Evolutionary conservation across 495 filamentous ascomycete genomes (phyloP).

Genomic region (Mycothermus thermophilus): DNA sequence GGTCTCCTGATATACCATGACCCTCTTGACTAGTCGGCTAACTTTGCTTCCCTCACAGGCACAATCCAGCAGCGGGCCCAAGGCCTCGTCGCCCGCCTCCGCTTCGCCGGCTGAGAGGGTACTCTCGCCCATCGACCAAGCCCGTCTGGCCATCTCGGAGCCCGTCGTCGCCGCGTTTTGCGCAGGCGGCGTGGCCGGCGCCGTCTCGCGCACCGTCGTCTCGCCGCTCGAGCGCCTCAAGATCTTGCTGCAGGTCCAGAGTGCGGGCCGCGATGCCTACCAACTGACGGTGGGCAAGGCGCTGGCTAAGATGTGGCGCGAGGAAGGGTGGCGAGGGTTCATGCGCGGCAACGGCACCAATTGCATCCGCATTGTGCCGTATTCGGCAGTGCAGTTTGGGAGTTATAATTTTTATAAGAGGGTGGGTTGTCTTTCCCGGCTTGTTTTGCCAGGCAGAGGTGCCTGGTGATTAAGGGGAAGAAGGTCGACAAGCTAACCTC

Average conservation of each 20-base stretch:
- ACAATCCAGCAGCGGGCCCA: background rate
- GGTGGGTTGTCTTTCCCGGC: conserved; percentile 36
- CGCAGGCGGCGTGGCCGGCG: conserved; percentile 89
- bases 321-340: conserved; percentile 91
- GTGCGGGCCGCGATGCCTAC: conserved; percentile 78
- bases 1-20: too few species aligned
- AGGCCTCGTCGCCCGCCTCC: conserved; percentile 5
- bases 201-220: conserved; percentile 93
- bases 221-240: conserved; percentile 91
- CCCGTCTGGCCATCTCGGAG: conserved; percentile 46
- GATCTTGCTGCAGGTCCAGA: conserved; percentile 94
- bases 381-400: conserved; percentile 95
- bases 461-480: background rate
- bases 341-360: conserved; percentile 97
- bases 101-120: background rate
- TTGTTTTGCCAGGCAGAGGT: conserved; percentile 6
- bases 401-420: conserved; percentile 95
- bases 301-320: conserved; percentile 83
- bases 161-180: conserved; percentile 84
- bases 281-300: conserved; percentile 80
- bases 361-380: conserved; percentile 94
- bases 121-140: conserved; percentile 6
- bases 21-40: background rate
- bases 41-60: background rate
- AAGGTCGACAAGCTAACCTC: too few species aligned